These are phyloP conservation scores for Phytophthora kernoviae DNA, from an alignment of 352 stramenopile species.

Conservation along the genomic window DNA sequence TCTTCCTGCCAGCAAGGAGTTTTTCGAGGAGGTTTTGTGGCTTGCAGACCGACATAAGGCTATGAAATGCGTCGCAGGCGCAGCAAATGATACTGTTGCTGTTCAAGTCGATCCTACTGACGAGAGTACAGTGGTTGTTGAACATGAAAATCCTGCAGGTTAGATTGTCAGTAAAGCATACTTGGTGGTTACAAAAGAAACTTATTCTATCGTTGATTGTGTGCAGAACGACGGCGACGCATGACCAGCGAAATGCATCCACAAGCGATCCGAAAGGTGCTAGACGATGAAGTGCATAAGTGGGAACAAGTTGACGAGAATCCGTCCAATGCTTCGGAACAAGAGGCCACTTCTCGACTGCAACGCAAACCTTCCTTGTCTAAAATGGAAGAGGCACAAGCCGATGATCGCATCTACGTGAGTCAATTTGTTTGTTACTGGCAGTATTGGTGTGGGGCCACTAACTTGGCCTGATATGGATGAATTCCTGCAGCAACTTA, in stretches of 20 bases:
- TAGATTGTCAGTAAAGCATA: background rate
- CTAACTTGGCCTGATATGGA: constrained; percentile 1
- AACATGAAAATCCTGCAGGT: constrained; percentile 28
- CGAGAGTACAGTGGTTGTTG: background rate
- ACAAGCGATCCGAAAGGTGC: constrained; percentile 62
- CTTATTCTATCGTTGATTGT: background rate
- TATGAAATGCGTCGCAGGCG: background rate
- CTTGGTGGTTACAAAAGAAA: no score
- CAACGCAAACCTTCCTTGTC: constrained; percentile 23
- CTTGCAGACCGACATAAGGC: constrained; percentile 35
- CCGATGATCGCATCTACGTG: constrained; percentile 43
- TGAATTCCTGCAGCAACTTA: constrained; percentile 44
- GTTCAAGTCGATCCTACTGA: background rate
- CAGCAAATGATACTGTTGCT: background rate
- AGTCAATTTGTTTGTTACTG: constrained; percentile 1
- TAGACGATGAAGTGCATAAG: constrained; percentile 71
- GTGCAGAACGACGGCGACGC: constrained; percentile 45
- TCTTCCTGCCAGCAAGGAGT: constrained; percentile 77
- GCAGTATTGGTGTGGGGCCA: no score
- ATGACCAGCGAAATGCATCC: constrained; percentile 83
- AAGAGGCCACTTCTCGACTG: constrained; percentile 16
- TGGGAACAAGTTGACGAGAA: constrained; percentile 67
- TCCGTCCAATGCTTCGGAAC: background rate
- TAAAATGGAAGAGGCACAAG: constrained; percentile 10
- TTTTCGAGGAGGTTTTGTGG: constrained; percentile 77